Conservation (phyloP, 495 filamentous ascomycete genomes). For the Immersiella caudata region DNA sequence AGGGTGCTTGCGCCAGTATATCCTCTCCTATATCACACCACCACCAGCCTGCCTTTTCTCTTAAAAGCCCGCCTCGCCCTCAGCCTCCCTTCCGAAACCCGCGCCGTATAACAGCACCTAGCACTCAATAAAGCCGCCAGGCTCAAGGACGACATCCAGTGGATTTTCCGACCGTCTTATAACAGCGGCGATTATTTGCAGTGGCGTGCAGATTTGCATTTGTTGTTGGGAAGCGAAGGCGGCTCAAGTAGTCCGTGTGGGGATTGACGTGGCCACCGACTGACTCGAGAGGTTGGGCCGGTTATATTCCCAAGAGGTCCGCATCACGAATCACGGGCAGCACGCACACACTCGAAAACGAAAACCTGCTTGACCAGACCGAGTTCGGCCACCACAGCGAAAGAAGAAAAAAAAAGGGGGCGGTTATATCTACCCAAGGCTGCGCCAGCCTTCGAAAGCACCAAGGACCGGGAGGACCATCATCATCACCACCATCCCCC, state of each 20-base stretch:
- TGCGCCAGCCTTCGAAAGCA: not conserved
- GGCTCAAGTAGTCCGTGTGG: slow-evolving; percentile 32
- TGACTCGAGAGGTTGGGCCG: slow-evolving; percentile 34
- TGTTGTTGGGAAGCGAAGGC: slow-evolving; percentile 20
- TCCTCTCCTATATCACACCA: not conserved
- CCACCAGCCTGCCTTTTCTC: slow-evolving; percentile 19
- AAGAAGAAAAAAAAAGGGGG: not conserved
- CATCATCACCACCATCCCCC: not conserved
- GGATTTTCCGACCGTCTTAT: slow-evolving; percentile 27
- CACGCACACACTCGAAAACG: not conserved
- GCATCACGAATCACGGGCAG: slow-evolving; percentile 19
- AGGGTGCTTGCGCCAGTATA: slow-evolving; percentile 2
- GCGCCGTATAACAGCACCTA: slow-evolving; percentile 14
- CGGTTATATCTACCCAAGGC: slow-evolving; percentile 12
- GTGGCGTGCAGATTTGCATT: slow-evolving; percentile 26
- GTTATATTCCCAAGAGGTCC: slow-evolving; percentile 31
- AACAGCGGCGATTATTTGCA: slow-evolving; percentile 32
- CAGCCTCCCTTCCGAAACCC: not conserved
- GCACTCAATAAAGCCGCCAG: not conserved
- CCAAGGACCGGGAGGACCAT: not conserved
- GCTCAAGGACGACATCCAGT: slow-evolving; percentile 6
- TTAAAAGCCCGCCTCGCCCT: slow-evolving; percentile 21
- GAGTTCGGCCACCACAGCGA: slow-evolving; percentile 16
- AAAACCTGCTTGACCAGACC: slow-evolving; percentile 21
- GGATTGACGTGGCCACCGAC: slow-evolving; percentile 34